Conservation (phyloP, 1,284 basidiomycete species). For the Testicularia cyperi region DNA sequence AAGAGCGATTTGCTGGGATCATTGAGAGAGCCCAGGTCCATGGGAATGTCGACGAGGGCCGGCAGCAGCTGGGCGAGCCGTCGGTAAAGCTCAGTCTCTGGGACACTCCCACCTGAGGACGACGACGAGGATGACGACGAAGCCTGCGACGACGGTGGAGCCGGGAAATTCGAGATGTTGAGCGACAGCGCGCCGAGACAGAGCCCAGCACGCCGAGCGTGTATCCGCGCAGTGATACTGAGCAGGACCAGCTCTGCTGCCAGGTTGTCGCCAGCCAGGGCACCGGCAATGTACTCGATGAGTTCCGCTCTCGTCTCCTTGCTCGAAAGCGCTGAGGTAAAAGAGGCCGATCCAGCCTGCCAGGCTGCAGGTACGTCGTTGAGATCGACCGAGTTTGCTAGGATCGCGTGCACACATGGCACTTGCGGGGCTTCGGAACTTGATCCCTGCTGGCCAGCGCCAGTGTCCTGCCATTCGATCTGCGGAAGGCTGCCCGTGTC, state of each 20-base stretch:
- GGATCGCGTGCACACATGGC: slow-evolving; percentile 47
- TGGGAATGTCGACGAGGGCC: slow-evolving; percentile 66
- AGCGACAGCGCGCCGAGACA: slow-evolving; percentile 70
- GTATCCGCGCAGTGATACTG: slow-evolving; percentile 69
- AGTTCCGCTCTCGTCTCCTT: slow-evolving; percentile 10
- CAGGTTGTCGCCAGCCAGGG: slow-evolving; percentile 40
- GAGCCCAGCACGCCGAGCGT: slow-evolving; percentile 70
- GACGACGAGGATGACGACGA: slow-evolving; percentile 65
- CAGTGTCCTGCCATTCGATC: slow-evolving; percentile 37
- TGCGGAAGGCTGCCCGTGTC: slow-evolving; percentile 33
- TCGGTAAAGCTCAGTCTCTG: slow-evolving; percentile 66
- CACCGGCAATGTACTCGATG: slow-evolving; percentile 35
- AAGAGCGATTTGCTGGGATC: slow-evolving; percentile 50
- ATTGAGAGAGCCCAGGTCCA: slow-evolving; percentile 65
- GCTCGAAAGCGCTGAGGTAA: slow-evolving; percentile 6
- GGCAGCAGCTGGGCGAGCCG: slow-evolving; percentile 64
- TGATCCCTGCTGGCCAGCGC: slow-evolving; percentile 10
- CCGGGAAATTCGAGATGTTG: slow-evolving; percentile 61
- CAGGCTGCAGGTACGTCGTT: slow-evolving; percentile 2
- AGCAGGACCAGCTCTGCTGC: slow-evolving; percentile 79
- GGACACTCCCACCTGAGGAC: no score
- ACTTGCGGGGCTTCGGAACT: slow-evolving; percentile 11
- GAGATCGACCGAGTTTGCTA: slow-evolving; percentile 19
- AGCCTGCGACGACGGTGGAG: slow-evolving; percentile 59
- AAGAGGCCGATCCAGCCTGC: background rate